These are phyloP conservation scores for Triticum turgidum DNA, from an alignment of 176 grass and related monocot species.

Conservation along the genomic window DNA sequence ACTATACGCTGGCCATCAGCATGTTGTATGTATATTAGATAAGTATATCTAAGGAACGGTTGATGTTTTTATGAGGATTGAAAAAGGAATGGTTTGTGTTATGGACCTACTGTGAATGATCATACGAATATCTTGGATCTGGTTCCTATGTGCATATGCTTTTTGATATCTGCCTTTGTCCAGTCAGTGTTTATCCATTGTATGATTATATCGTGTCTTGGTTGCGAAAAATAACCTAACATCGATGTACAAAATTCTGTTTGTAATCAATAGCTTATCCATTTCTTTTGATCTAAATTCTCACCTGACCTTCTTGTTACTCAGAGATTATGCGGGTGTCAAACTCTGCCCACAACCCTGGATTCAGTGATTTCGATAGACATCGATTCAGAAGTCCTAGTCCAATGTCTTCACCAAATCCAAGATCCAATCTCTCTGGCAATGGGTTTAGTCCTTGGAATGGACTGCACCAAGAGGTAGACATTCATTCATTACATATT, in stretches of 20 bases:
- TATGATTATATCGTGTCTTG: background rate
- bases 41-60: background rate
- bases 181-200: background rate
- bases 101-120: background rate
- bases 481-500: background rate
- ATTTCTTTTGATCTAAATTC: slow-evolving; percentile 17
- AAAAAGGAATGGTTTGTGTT: background rate
- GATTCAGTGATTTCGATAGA: slow-evolving; percentile 65
- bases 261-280: slow-evolving; percentile 20
- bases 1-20: background rate
- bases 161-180: slow-evolving; percentile 8
- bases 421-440: slow-evolving; percentile 59
- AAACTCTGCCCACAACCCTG: slow-evolving; percentile 64
- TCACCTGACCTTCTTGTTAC: slow-evolving; percentile 17
- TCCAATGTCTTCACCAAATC: slow-evolving; percentile 78
- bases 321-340: slow-evolving; percentile 90
- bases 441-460: slow-evolving; percentile 72
- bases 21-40: background rate
- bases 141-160: background rate
- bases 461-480: slow-evolving; percentile 68
- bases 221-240: slow-evolving; percentile 1
- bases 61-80: background rate
- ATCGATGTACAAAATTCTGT: background rate
- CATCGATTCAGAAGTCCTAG: slow-evolving; percentile 74
- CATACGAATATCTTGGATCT: background rate